Base-by-base conservation (phyloP, 192 early-diverging fungal species). In the Lunasporangiospora selenospora region DNA sequence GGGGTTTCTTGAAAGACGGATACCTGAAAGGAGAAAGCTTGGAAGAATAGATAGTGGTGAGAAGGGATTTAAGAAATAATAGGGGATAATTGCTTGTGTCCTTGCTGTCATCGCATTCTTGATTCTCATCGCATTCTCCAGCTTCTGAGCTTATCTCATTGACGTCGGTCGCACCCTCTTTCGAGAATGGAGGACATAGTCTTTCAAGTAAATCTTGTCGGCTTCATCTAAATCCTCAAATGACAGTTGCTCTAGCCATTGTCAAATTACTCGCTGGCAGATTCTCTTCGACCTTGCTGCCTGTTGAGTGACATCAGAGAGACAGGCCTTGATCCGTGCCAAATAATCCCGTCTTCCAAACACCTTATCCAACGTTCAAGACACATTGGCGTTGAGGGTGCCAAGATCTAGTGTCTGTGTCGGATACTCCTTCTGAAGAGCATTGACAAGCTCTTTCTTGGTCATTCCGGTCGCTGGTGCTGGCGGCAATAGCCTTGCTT, bases 11-110 rank as follows among this genome's bases (percentile, higher is more conserved):
- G n/a, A n/a, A n/a, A n/a, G n/a, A n/a, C n/a, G n/a, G n/a, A n/a
- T n/a, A n/a, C n/a, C n/a, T n/a, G n/a, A n/a, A n/a, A n/a, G 31
- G 18, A 11, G 37, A 40, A 55, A 19, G 37, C 51, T 53, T 53
- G 37, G 37, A 36, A 12, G 19, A 36, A 21, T 53, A 34, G 31
- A 53, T 53, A 24, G 21, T 10, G 11, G 34, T 37, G 34, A 53
- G 19, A 6, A 52, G 33, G 10, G 50, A 52, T 18, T 12, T 11
- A 15, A 39, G 36, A n/a, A 53, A 53, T 11, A 2, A 24, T 6
- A 39, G 3, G 21, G 13, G 18, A n/a, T n/a, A n/a, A n/a, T n/a
- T n/a, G n/a, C n/a, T n/a, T n/a, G n/a, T n/a, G 12, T 53, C 51
- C 11, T 53, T 53, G 12, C 39, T 53, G 51, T 53, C 36, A 11